Base-by-base conservation (phyloP, 2,329 filamentous ascomycete species). In the Lithohypha guttulata region DNA sequence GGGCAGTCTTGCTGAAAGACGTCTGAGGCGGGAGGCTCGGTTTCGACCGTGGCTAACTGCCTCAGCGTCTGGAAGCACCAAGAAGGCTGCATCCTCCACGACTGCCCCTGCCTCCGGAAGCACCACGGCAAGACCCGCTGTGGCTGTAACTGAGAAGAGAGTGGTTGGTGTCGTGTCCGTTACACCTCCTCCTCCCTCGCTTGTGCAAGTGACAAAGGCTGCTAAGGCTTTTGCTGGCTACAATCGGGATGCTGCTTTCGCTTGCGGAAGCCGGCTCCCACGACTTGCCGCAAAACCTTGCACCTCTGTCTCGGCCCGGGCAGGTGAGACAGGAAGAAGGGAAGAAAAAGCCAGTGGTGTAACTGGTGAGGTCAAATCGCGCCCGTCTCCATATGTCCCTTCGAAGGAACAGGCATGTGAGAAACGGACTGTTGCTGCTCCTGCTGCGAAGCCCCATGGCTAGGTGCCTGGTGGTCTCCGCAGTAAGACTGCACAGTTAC, bases 1-100 rank as follows among this genome's bases (percentile, higher is more conserved):
- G 26, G 26, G 26, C 26, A 28, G 26, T 28, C 26, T 28, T 28
- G 26, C 26, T 28, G 26, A 28, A 28, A 28, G 26, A 14, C 26
- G 26, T 14, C 11, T 14, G 26, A 28, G 15, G 15, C 4, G 26
- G 26, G 26, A 28, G 26, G n/a, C 26, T 4, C 26, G 26, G 26
- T 28, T 14, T 28, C 26, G 26, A 14, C 26, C 26, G 26, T 28
- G 26, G 26, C n/a, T 28, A 14, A 28, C 26, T 14, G 26, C 11
- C n/a, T 28, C 26, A 14, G 4, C 26, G 26, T 14, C 15, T 11
- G 26, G 26, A 28, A 5, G 26, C 26, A 14, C n/a, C n/a, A n/a
- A n/a, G n/a, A n/a, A 10, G 9, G 11, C 26, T 28, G 26, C 26
- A 4, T 28, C 9, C 26, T 28, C 9, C 26, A 4, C 15, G 15